Percentiles rank a stretch among this genome's conserved stretches.
Evolutionary conservation across 768 basidiomycete genomes (phyloP).

Genomic region (Xerocomellus dryophilus): DNA sequence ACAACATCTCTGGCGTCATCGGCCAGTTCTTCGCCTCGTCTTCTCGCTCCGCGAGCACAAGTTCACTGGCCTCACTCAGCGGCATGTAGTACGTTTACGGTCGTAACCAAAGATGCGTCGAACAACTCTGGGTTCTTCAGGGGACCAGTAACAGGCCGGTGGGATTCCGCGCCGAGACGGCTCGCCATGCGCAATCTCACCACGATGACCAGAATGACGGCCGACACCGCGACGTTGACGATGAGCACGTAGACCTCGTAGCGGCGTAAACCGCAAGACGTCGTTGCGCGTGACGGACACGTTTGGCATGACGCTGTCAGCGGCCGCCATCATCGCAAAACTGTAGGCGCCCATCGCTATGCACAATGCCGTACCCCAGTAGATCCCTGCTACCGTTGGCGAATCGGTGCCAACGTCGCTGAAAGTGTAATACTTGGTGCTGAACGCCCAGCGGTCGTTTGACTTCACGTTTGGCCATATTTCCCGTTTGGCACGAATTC

Average conservation of each 20-base stretch:
- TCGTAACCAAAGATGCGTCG: background rate
- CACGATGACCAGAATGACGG: background rate
- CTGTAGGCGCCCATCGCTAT: too few relatives aligned
- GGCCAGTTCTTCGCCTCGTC: background rate
- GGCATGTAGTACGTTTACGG: background rate
- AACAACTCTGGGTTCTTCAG: conserved; percentile 3
- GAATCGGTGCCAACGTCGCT: background rate
- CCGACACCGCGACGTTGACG: background rate
- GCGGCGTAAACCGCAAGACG: background rate
- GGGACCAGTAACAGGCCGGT: conserved; percentile 3
- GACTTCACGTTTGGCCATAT: background rate
- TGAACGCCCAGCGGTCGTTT: background rate
- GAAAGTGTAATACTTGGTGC: too few relatives aligned
- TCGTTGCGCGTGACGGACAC: background rate
- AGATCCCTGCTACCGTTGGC: background rate
- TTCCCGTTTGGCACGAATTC: background rate
- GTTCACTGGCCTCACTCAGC: background rate
- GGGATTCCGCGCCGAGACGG: too few relatives aligned
- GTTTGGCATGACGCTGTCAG: too few relatives aligned
- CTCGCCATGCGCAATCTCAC: background rate
- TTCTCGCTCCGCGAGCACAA: background rate
- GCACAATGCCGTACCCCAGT: background rate
- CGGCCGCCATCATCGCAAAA: too few relatives aligned
- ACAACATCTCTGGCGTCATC: background rate
- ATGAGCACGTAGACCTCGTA: conserved; percentile 3